Base-by-base conservation (phyloP, 805 yeast species). In the Zygosaccharomyces kombuchaensis region DNA sequence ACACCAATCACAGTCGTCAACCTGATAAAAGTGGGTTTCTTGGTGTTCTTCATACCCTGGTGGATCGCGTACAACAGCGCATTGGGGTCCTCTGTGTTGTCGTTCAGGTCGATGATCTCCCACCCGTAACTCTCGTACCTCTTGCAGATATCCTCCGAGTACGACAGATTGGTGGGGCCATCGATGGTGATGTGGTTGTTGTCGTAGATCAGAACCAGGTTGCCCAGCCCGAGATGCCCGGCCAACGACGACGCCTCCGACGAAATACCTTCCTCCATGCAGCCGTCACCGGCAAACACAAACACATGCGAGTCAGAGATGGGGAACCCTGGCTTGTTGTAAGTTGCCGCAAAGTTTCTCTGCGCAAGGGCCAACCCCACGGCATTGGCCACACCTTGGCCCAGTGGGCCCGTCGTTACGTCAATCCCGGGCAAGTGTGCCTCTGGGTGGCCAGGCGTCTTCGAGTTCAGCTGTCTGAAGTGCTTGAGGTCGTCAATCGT, bases 371-470 rank as follows among this genome's bases (percentile, higher is more conserved):
- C 98, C 57, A 91, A 67, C 75, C 99, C 99, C 60, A 91, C 95
- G 45, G 97, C 97, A 68, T 88, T 90, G 60, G 84, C 77, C 60
- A 91, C 79, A 83, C 99, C 99, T 75, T 91, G 99, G 68, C 99
- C 99, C 62, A 91, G 80, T 47, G 99, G 98, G 70, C 99, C 99
- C 52, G 98, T 91, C 69, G 98, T 89, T 62, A 90, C 96, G 69
- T 91, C 99, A 50, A 89, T 81, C 68, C 98, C 98, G 43, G 93
- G 89, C 50, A 85, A 77, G 64, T 86, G 95, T 51, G 73, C 78
- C 75, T 91, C 99, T 46, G 99, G 99, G 74, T 91, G 99, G 58
- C 99, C 99, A 41, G 99, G 98, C 51, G 96, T 84, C 73, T 82
- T 84, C 54, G 98, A 89, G 65, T 78, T 76, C 63, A 90, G 71